Base-by-base conservation (phyloP, 2,329 filamentous ascomycete genomes). In the Phyllosticta paracitricarpa region DNA sequence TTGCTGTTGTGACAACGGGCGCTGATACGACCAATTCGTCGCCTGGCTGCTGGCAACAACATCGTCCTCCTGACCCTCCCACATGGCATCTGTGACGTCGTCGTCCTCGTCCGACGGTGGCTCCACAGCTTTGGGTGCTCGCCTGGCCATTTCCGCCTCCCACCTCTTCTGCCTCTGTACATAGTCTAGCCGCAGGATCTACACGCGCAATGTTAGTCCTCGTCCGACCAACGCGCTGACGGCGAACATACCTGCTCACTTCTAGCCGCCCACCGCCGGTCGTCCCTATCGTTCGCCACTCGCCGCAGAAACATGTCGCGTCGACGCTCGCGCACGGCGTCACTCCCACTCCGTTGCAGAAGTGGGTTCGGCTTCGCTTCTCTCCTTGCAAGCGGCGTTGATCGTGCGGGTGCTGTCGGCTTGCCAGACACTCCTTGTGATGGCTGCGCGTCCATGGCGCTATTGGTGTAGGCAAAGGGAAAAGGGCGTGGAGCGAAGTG, bases 271-370 rank as follows among this genome's bases (percentile, higher is more conserved):
- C 76, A 81, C 56, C 73, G 72, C 68, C 70, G 71, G 4, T 81
- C 78, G 4, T 81, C 78, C 52, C 78, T 68, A 2, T 69, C 69
- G 52, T 74, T 73, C 57, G 75, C 69, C 10, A 81, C 76, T 59
- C 76, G 88, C 69, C 85, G 83, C 63, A 93, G 75, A 67, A 93
- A 93, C 61, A 88, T 76, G 33, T 82, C 82, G 55, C 89, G 78
- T 62, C 89, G 77, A 59, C 81, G 78, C 69, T 89, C 85, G 61
- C 85, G 83, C 0, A 79, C 78, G 19, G 83, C 83, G 69, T 91
- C 59, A 7, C 48, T 51, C 3, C 26, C 9, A 57, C 83, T 79
- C 63, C 76, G 81, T 65, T 82, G 81, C 19, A 85, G 74, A 6
- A 88, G 67, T 0, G 86, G 88, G 64, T 88, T 89, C 40, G 81